These are phyloP conservation scores for Boletus sp. DNA, from an alignment of 768 basidiomycete genomes.

Conservation along the genomic window DNA sequence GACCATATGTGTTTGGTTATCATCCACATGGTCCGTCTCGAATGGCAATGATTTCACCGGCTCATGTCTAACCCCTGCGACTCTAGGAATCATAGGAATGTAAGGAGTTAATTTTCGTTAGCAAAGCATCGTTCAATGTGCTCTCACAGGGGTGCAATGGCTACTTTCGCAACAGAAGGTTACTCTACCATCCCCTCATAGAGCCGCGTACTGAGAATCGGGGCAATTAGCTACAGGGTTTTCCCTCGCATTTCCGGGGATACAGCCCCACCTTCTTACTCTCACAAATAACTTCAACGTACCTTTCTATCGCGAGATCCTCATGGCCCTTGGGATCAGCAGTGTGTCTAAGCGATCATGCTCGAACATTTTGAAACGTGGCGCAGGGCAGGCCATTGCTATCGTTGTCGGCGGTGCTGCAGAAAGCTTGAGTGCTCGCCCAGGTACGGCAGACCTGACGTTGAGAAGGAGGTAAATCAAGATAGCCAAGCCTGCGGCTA, in stretches of 20 bases:
- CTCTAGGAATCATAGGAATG: conserved; percentile 94
- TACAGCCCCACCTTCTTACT: conserved; percentile 90
- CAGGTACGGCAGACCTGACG: conserved; percentile 94
- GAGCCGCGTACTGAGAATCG: neutral
- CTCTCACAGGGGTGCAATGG: conserved; percentile 75
- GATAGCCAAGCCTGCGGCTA: neutral
- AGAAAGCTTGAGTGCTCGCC: conserved; percentile 89
- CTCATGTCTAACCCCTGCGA: conserved; percentile 1
- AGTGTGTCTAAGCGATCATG: conserved; percentile 91
- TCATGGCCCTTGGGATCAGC: conserved; percentile 84
- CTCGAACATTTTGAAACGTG: conserved; percentile 72
- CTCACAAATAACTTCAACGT: conserved; percentile 85
- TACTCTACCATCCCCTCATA: conserved; percentile 3
- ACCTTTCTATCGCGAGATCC: conserved; percentile 90
- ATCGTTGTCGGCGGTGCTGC: conserved; percentile 97
- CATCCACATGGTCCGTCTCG: conserved; percentile 83
- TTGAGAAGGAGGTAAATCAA: conserved; percentile 57
- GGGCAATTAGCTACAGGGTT: conserved; percentile 76
- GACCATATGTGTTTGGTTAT: conserved; percentile 96
- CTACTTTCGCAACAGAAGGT: conserved; percentile 97
- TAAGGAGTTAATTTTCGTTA: conserved; percentile 38
- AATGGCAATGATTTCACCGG: neutral
- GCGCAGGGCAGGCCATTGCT: conserved; percentile 70
- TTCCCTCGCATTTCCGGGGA: conserved; percentile 84
- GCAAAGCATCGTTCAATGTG: neutral